Base-by-base conservation (phyloP, 495 filamentous ascomycete species). In the Immersiella caudata region DNA sequence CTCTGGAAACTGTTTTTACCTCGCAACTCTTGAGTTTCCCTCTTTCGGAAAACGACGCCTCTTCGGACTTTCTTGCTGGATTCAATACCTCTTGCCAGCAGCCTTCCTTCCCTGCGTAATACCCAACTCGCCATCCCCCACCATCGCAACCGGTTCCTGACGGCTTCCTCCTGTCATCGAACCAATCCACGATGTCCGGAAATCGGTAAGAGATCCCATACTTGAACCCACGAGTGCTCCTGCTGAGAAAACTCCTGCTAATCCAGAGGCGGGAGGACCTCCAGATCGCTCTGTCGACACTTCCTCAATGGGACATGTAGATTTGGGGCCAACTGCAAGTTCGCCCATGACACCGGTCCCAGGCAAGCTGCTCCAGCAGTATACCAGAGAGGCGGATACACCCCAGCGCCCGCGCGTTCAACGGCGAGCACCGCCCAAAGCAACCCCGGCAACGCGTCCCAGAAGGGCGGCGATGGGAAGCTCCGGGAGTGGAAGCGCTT, bases 401-500 rank as follows among this genome's bases (percentile, higher is more conserved):
- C 2, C 11, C 11, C 40, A 18, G 5, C 40, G 2, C 40, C 11
- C 40, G 40, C 16, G 40, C 40, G 16, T 2, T 14, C 40, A 2
- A 18, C 40, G 2, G 11, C 11, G 2, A 46, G 2, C 40, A 12
- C 40, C 16, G 40, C 16, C 14, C 40, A 14, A 2, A 46, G 14
- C 40, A 46, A 46, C 16, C 4, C 40, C 9, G 11, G n/a, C 52
- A 55, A 24, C 24, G 2, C 52, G 8, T 24, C 52, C 14, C 52
- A 55, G 20, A 11, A 6, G 8, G 21, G 52, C 6, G 56, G 56
- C 16, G 24, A 59, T 26, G 56, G 56, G 18, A 59, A 59, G 33
- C 56, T 59, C 3, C 56, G 56, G 2, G 56, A 59, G 26, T 59
- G 56, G 56, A 59, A 59, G 56, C 56, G 56, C 21, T 27, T 59